These are phyloP conservation scores for Ganoderma sinense DNA, from an alignment of 1,284 basidiomycete genomes.

Conservation along the genomic window DNA sequence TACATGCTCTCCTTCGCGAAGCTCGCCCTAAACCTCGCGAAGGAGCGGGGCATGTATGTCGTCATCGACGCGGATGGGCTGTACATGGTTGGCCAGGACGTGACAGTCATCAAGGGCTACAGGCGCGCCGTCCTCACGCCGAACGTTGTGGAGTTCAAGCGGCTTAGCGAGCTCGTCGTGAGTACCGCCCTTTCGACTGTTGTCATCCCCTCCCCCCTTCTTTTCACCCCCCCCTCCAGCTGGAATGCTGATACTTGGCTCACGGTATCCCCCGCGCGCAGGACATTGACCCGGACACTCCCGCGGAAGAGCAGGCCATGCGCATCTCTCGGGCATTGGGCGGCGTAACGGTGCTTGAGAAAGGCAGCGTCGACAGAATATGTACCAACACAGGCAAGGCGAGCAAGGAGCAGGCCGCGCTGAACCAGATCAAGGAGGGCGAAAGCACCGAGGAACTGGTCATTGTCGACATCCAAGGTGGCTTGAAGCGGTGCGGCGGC, in stretches of 20 bases:
- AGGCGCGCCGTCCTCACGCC: conserved; percentile 88
- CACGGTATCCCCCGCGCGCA: conserved; percentile 30
- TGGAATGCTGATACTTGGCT: background rate
- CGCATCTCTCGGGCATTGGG: conserved; percentile 79
- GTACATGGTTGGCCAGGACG: conserved; percentile 80
- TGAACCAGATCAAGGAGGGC: conserved; percentile 46
- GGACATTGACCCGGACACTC: conserved; percentile 61
- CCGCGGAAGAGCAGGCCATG: conserved; percentile 57
- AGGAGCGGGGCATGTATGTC: conserved; percentile 77
- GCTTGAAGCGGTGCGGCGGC: conserved; percentile 92
- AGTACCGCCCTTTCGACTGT: conserved; percentile 33
- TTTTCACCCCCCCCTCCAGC: background rate
- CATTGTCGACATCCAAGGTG: conserved; percentile 78
- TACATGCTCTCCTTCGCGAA: conserved; percentile 88
- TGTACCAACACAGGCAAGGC: conserved; percentile 69
- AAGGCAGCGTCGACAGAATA: conserved; percentile 81
- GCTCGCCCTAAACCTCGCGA: conserved; percentile 57
- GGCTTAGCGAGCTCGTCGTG: conserved; percentile 80
- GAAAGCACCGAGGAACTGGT: conserved; percentile 56
- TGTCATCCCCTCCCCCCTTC: background rate
- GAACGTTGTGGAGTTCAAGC: conserved; percentile 93
- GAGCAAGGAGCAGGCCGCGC: conserved; percentile 42
- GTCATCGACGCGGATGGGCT: conserved; percentile 95
- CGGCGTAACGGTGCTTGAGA: conserved; percentile 92
- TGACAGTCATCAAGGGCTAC: conserved; percentile 82